Evolutionary conservation across 495 filamentous ascomycete genomes (phyloP), one percentile per base, ranked within the genome.

Genomic region (Chaetomium fimeti): DNA sequence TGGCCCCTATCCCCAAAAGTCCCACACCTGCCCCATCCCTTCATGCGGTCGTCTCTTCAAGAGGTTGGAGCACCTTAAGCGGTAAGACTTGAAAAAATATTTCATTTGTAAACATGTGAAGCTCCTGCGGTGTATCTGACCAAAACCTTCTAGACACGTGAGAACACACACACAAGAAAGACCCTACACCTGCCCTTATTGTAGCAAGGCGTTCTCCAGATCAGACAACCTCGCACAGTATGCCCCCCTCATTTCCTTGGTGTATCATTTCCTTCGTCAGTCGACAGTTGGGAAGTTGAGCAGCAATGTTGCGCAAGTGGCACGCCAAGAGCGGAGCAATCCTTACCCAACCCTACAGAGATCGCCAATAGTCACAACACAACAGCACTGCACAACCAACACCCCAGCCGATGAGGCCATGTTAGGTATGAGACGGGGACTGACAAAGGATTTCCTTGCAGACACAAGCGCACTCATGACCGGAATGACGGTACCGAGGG

Each of bases 181-280:
- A 81, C 94, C 94, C 69, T 98, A 98, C 77, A 88, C 91, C 70
- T 98, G 94, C 84, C 88, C 89, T 71, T 89, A 95, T 76, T 98
- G 94, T 86, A 96, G 88, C 84, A 98, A 98, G 79, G 94, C 93
- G 53, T 98, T 98, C 78, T 97, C 94, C 53, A 86, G 94, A 72
- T 97, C 92, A 69, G 94, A 98, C 81, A 98, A 98, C 76, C 88
- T 98, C 75, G 94, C 94, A 75, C 94, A 98, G 89, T 96, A 89
- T 84, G 91, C 67, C 66, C 68, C 76, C 75, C 54, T 65, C 61
- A 36, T 74, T 75, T 70, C 64, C 66, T 72, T 71, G 48, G 43
- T 69, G 52, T 71, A 60, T 69, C 67, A 63, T 71, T 72, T 76
- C 61, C 56, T 73, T 72, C 67, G 69, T 75, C 67, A 68, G 61